Conservation (phyloP, 2,329 filamentous ascomycete species). For the Chrysoporthe cubensis region DNA sequence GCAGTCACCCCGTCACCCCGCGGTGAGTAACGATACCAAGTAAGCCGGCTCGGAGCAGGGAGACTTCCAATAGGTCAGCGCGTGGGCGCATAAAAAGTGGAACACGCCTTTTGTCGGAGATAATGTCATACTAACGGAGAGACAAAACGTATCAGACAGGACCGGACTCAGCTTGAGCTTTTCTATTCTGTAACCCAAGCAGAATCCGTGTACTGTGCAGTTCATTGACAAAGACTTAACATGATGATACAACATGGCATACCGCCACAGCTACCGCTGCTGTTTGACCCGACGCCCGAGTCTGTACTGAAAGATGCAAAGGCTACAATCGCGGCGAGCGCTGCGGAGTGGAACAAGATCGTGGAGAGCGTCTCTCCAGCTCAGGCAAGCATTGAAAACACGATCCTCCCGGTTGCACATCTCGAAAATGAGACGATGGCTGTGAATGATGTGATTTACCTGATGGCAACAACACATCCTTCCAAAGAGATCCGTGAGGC, state of each 20-base stretch:
- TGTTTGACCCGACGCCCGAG: conserved; percentile 8
- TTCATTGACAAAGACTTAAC: background rate
- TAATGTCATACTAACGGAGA: background rate
- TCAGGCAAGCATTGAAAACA: conserved; percentile 10
- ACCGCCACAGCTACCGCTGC: conserved; percentile 7
- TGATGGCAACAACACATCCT: conserved; percentile 26
- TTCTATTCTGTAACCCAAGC: background rate
- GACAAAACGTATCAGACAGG: background rate
- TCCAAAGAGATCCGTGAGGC: conserved; percentile 24
- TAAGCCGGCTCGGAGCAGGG: too few relatives aligned
- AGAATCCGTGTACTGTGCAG: background rate
- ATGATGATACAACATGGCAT: background rate
- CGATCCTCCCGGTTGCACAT: conserved; percentile 7
- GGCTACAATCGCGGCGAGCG: background rate
- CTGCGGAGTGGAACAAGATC: conserved; percentile 3
- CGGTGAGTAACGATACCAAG: background rate
- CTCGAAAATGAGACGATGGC: conserved; percentile 13
- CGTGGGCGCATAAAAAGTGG: background rate
- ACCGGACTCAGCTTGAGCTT: background rate
- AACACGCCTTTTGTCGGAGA: background rate
- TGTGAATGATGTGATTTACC: conserved; percentile 17
- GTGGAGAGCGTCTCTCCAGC: background rate
- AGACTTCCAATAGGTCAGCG: background rate
- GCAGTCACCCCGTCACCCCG: background rate
- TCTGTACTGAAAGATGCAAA: background rate